Percentiles rank a stretch among this genome's conserved stretches.
Conservation (phyloP, 1,284 basidiomycete genomes). For the Erythrobasidium hasegawianum region DNA sequence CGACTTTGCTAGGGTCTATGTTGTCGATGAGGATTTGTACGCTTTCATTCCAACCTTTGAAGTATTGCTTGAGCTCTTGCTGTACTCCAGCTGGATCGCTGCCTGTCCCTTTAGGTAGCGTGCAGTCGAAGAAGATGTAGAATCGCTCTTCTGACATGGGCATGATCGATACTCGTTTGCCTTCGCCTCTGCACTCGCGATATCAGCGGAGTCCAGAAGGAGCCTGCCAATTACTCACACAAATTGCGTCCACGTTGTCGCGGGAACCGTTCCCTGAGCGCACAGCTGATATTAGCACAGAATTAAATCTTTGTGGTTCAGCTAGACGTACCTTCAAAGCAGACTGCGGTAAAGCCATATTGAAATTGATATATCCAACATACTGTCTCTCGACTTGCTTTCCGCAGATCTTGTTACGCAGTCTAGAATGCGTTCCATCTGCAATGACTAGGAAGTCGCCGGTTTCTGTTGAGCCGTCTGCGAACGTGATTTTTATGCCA, state of each 20-base stretch:
- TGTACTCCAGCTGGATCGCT: conserved; percentile 23
- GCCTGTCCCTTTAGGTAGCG: conserved; percentile 27
- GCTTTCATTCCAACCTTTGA: conserved; percentile 25
- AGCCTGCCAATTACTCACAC: neutral
- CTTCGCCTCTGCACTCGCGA: conserved; percentile 9
- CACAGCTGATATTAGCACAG: neutral
- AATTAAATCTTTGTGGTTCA: neutral
- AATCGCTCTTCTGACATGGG: conserved; percentile 31
- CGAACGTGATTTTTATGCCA: conserved; percentile 24
- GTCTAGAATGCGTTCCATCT: conserved; percentile 31
- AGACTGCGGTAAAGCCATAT: conserved; percentile 28
- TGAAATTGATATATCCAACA: conserved; percentile 38
- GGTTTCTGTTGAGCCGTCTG: conserved; percentile 11
- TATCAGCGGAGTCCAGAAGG: neutral
- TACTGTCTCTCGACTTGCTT: conserved; percentile 25
- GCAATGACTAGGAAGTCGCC: conserved; percentile 34
- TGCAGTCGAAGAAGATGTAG: conserved; percentile 32
- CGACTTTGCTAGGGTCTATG: conserved; percentile 15
- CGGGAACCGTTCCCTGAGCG: conserved; percentile 13
- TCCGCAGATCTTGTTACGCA: conserved; percentile 32
- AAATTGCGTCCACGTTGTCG: conserved; percentile 32
- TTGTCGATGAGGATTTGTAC: conserved; percentile 31
- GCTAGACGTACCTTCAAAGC: conserved; percentile 13
- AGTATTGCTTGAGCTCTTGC: conserved; percentile 23
- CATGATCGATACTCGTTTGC: conserved; percentile 34